Evolutionary conservation across 1,284 basidiomycete genomes (phyloP).

Genomic region (Sanghuangporus baumii): DNA sequence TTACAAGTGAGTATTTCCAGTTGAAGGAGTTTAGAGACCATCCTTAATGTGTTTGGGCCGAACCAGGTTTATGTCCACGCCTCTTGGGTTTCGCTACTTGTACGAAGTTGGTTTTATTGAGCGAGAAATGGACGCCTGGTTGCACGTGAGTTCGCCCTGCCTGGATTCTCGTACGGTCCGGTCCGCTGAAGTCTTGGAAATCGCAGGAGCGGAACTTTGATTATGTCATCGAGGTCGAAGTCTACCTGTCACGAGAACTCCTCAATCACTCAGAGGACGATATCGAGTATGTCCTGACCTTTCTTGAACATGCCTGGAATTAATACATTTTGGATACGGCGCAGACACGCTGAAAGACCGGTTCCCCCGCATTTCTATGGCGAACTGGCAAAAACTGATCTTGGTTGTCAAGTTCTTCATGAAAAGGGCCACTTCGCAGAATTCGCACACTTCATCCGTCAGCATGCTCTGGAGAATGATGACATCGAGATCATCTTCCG

Average conservation of each 20-base stretch:
- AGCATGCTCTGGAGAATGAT: constrained; percentile 80
- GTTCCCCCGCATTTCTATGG: constrained; percentile 97
- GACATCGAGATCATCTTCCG: constrained; percentile 83
- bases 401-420: constrained; percentile 85
- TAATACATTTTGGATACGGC: background rate
- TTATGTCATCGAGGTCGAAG: constrained; percentile 85
- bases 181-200: constrained; percentile 14
- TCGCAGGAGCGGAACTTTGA: constrained; percentile 77
- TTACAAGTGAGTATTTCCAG: constrained; percentile 57
- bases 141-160: constrained; percentile 55
- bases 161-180: background rate
- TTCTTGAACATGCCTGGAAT: background rate
- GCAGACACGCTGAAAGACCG: constrained; percentile 75
- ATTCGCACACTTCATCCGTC: constrained; percentile 86
- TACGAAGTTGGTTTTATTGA: constrained; percentile 91
- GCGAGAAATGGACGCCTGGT: constrained; percentile 94
- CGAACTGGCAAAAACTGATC: constrained; percentile 93
- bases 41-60: background rate
- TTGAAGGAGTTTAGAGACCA: background rate
- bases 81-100: constrained; percentile 88
- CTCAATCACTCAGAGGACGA: constrained; percentile 52
- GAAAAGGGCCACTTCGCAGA: constrained; percentile 90
- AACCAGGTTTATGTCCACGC: constrained; percentile 88
- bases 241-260: constrained; percentile 77
- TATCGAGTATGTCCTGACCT: constrained; percentile 36